Conservation (phyloP, 768 basidiomycete genomes). For the Rhodotorula toruloides region DNA sequence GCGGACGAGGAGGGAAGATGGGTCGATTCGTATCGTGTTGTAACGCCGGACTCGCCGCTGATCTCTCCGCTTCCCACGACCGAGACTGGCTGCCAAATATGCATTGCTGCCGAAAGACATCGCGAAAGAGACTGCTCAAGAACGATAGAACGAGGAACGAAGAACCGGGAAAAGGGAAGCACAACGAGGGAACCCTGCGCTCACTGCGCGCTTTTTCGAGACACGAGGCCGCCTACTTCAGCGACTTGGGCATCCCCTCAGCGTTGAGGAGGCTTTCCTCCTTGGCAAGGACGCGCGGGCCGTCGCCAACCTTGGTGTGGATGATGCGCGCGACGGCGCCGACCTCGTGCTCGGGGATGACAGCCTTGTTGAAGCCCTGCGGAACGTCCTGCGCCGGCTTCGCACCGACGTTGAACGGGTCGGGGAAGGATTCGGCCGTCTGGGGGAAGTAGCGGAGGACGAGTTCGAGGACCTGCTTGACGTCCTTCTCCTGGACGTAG, state of each 20-base stretch:
- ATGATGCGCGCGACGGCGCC: constrained; percentile 85
- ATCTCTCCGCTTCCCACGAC: too few species aligned
- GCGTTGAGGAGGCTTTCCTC: constrained; percentile 59
- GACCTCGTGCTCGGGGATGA: constrained; percentile 47
- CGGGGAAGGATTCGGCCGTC: constrained; percentile 59
- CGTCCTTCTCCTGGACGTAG: constrained; percentile 71
- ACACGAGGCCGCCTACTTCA: background rate
- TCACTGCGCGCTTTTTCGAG: too few species aligned
- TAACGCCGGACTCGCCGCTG: background rate
- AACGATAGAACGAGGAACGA: too few species aligned
- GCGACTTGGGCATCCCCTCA: constrained; percentile 62
- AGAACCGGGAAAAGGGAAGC: too few species aligned
- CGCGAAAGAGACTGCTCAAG: too few species aligned
- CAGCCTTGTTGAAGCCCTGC: constrained; percentile 41
- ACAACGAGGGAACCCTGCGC: too few species aligned
- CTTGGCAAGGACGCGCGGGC: constrained; percentile 61
- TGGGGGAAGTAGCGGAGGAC: constrained; percentile 81
- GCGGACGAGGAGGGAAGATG: background rate
- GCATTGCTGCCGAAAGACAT: too few species aligned
- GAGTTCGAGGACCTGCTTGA: constrained; percentile 69
- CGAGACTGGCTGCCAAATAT: too few species aligned
- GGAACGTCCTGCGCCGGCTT: constrained; percentile 45
- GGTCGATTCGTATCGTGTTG: too few species aligned
- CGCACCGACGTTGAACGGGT: constrained; percentile 51
- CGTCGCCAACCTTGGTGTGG: constrained; percentile 87